Percentiles rank a stretch among this genome's conserved stretches.
phyloP scores from a whole-genome alignment of 2,329 filamentous ascomycete genomes.

The Aspergillus vadensis region DNA sequence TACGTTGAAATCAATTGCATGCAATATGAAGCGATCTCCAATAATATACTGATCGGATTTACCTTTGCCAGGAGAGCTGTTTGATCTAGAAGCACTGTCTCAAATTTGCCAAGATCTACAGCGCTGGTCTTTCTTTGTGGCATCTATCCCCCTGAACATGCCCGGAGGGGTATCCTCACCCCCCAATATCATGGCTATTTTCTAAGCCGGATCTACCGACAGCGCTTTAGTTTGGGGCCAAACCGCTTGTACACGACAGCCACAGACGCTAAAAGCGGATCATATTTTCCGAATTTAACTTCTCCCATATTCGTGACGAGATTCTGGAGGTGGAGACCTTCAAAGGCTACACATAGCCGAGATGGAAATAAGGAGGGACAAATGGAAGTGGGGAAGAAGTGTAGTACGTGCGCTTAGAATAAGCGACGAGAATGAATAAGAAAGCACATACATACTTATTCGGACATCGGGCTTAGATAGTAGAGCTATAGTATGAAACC shows the following conservation, averaged over 20 bases:
- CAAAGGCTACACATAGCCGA: too few species aligned
- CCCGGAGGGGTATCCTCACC: conserved; percentile 51
- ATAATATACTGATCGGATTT: not conserved
- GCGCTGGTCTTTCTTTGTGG: conserved; percentile 55
- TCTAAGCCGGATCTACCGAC: conserved; percentile 29
- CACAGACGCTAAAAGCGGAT: not conserved
- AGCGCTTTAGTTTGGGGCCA: not conserved
- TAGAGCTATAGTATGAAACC: not conserved
- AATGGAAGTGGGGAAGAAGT: too few species aligned
- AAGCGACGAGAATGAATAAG: too few species aligned
- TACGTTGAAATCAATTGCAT: conserved; percentile 26
- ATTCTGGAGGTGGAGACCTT: too few species aligned
- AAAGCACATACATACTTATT: too few species aligned
- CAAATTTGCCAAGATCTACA: conserved; percentile 38
- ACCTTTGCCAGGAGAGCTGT: conserved; percentile 44
- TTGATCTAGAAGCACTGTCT: conserved; percentile 49
- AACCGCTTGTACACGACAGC: not conserved
- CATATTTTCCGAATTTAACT: not conserved
- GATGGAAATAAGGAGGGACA: too few species aligned
- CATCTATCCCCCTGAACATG: conserved; percentile 53
- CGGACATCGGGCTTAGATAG: not conserved
- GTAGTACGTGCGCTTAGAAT: too few species aligned
- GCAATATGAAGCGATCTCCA: not conserved
- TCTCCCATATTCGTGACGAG: not conserved
- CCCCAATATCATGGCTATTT: conserved; percentile 50